phyloP scores from a whole-genome alignment of 768 basidiomycete genomes.

The Tubosaeta sp. region DNA sequence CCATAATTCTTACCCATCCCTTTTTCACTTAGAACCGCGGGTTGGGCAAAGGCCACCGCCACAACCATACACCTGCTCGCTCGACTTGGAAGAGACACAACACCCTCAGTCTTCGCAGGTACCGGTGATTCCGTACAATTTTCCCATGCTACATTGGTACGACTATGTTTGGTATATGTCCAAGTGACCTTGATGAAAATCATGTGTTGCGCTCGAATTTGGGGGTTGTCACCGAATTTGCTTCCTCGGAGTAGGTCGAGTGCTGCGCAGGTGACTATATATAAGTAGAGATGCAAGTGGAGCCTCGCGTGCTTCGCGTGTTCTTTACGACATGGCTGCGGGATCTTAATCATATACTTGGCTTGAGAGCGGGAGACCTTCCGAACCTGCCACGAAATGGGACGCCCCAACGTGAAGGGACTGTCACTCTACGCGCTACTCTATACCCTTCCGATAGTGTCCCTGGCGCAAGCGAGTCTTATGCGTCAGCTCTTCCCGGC shows the following conservation, averaged over 20 bases:
- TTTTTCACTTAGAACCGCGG: constrained; percentile 74
- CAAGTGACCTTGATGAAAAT: constrained; percentile 10
- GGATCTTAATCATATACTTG: neutral
- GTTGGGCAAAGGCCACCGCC: constrained; percentile 88
- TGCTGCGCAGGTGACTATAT: neutral
- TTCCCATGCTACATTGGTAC: constrained; percentile 10
- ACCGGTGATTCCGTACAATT: constrained; percentile 52
- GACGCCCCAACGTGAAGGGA: constrained; percentile 8
- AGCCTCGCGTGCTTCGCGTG: constrained; percentile 23
- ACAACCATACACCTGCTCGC: constrained; percentile 89
- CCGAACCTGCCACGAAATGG: constrained; percentile 12
- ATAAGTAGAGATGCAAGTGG: neutral
- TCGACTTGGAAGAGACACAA: constrained; percentile 99
- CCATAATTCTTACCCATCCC: neutral
- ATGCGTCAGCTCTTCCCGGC: neutral
- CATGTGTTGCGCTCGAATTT: constrained; percentile 4
- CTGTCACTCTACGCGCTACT: constrained; percentile 12
- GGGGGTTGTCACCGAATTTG: neutral
- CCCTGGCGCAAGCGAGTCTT: constrained; percentile 12
- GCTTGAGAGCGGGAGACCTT: neutral
- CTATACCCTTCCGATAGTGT: constrained; percentile 9
- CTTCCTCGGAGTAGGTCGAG: no score
- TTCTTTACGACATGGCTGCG: constrained; percentile 20
- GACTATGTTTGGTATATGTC: constrained; percentile 28
- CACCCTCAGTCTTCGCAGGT: constrained; percentile 87